Base-by-base conservation (phyloP, 2,329 filamentous ascomycete genomes). In the Xylariaceae sp. region DNA sequence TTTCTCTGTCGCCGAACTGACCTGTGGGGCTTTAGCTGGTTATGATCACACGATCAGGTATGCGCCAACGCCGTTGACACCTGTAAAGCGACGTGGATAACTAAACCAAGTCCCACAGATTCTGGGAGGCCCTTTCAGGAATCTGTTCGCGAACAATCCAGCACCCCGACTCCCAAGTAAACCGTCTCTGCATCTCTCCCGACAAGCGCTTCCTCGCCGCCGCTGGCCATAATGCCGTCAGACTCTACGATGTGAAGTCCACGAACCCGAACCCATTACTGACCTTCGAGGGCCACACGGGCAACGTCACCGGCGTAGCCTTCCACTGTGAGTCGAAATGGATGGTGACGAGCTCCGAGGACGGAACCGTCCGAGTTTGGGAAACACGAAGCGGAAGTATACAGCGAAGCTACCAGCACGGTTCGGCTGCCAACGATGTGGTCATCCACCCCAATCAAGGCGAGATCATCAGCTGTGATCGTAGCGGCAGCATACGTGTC, bases 371-470 rank as follows among this genome's bases (percentile, higher is more conserved):
- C 68, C 95, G 95, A 78, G 95, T 96, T 60, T 96, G 91, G 91
- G 92, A 96, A 70, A 96, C 91, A 4, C 79, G 91, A 46, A 88
- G 81, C 9, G 92, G 89, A 45, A 85, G 81, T 55, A 84, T 97
- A 52, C 94, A 99, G 73, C 84, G 94, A 52, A 96, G 92, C 73
- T 99, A 99, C 71, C 86, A 83, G 63, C 94, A 99, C 70, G 88
- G 87, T 51, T 86, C 85, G 35, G 85, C 94, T 0, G 94, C 92
- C 50, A 99, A 96, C 68, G 94, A 99, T 71, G 94, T 99, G 6
- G 94, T 97, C n/a, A 99, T 99, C 54, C 94, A 99, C 71, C 94
- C 94, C 0, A 99, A 99, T 69, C 94, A 99, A 75, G 94, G 92
- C 57, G 94, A 99, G 75, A 87, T 99, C 58, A 96, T 99, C 67